Base-by-base conservation (phyloP, 192 early-diverging fungal species). In the Cetraspora pellucida region DNA sequence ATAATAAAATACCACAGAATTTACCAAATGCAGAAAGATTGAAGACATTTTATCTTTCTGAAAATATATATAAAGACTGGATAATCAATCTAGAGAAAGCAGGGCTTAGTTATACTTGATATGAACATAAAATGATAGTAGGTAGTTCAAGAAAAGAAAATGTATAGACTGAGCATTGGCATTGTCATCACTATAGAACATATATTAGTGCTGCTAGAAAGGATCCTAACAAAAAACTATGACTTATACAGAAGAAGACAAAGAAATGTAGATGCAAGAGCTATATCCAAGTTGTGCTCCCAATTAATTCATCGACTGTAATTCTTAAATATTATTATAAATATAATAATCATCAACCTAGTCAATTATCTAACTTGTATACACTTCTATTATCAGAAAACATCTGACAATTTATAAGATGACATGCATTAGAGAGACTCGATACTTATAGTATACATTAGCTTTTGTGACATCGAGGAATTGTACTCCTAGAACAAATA, bases 31-130 rank as follows among this genome's bases (percentile, higher is more conserved):
- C 37, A 37, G 37, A 37, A 37, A 37, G 37, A 37, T 55, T 17
- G 16, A 64, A 64, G 30, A 64, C 61, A 1, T 31, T 30, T 65
- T 65, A 21, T 14, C 13, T 65, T 65, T 19, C 37, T 3, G 1
- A 37, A 30, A 5, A 30, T 30, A 10, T 13, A 43, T 65, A 65
- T 65, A 43, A 19, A 31, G 19, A 65, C 2, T 65, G 31, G 31
- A 65, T 65, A 10, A 65, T 30, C 17, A 65, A 43, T 65, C 6
- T 65, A 30, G 63, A 65, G 6, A 65, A 16, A 30, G 30, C 63
- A 65, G 6, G 30, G 0, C 63, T 65, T 5, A 19, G 7, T 10
- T 65, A 65, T 7, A 43, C 30, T 43, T 0, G 31, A 65, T 0
- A 37, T 65, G 1, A 65, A 5, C 2, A 13, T 30, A 11, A 19